These are phyloP conservation scores for Cryptomeria japonica DNA, from an alignment of 75 land plant species.

Conservation along the genomic window DNA sequence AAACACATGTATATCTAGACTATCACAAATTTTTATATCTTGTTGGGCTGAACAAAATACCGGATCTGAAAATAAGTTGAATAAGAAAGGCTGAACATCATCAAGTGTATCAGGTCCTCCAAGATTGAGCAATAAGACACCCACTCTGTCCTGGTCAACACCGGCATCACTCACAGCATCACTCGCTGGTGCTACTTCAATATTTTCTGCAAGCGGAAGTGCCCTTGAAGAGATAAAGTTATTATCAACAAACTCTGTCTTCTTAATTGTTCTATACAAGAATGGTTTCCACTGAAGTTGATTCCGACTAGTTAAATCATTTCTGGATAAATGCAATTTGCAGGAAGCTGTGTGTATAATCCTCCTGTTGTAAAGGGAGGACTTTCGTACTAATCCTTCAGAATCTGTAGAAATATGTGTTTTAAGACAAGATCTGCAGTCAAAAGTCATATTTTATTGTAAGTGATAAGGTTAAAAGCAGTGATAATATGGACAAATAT, in stretches of 20 bases:
- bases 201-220: constrained; percentile 8
- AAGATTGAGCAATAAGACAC: constrained; percentile 79
- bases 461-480: neutral
- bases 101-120: constrained; percentile 87
- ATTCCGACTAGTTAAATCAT: neutral
- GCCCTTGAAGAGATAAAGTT: constrained; percentile 16
- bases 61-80: constrained; percentile 91
- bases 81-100: constrained; percentile 90
- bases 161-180: constrained; percentile 3
- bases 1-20: neutral
- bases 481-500: neutral
- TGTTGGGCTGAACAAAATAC: constrained; percentile 37
- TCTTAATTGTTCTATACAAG: neutral
- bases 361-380: neutral
- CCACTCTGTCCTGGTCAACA: constrained; percentile 55
- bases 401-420: neutral
- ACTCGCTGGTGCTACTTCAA: constrained; percentile 3
- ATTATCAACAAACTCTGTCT: neutral
- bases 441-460: neutral
- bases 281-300: constrained; percentile 8
- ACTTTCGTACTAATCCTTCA: neutral
- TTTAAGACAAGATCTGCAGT: neutral
- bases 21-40: constrained; percentile 1
- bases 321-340: neutral
- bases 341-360: constrained; percentile 2